Conservation (phyloP, 2,329 filamentous ascomycete genomes). For the Pestalotiopsis sp. region DNA sequence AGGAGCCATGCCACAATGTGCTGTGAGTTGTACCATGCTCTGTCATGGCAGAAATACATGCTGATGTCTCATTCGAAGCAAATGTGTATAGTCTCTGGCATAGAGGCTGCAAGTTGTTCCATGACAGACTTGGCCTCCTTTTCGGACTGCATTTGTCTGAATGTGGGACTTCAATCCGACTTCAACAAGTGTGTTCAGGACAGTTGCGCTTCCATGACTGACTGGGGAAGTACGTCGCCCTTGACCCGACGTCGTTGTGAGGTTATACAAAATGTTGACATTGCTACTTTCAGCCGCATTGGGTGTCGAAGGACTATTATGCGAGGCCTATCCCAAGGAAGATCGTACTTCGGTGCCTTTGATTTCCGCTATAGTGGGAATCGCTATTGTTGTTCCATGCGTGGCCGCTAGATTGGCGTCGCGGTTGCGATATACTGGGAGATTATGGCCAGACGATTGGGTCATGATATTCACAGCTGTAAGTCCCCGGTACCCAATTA, state of each 20-base stretch:
- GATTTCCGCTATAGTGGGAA: background rate
- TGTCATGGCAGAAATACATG: no score
- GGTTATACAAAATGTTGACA: background rate
- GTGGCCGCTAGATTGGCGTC: background rate
- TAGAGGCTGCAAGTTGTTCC: background rate
- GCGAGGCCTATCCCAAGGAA: background rate
- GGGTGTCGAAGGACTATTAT: background rate
- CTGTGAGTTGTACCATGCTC: background rate
- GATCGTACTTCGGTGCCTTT: background rate
- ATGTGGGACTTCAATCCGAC: background rate
- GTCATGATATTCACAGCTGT: background rate
- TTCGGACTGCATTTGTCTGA: slow-evolving; percentile 1
- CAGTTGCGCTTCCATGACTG: background rate
- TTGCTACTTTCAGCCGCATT: background rate
- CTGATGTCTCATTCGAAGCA: background rate
- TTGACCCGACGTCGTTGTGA: background rate
- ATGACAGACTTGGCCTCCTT: background rate
- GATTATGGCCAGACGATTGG: slow-evolving; percentile 4
- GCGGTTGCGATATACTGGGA: background rate
- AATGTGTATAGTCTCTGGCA: background rate
- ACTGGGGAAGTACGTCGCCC: background rate
- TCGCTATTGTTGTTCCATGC: background rate
- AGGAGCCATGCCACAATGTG: background rate
- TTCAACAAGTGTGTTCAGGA: slow-evolving; percentile 7
- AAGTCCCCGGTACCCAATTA: background rate